Conservation (phyloP, 768 basidiomycete species). For the Kwoniella newhampshirensis region DNA sequence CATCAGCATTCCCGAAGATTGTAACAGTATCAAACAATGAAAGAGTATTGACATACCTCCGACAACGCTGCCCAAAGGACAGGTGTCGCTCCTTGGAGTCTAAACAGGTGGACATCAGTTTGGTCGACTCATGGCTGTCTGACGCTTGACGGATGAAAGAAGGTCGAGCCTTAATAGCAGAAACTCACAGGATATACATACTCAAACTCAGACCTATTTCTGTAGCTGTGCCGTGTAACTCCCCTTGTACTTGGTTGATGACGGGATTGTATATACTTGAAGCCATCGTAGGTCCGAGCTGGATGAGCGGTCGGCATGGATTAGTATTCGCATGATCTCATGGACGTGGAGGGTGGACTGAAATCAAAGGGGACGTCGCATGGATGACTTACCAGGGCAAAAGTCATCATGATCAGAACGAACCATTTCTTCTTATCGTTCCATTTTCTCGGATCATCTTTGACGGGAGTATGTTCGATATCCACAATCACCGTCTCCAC, state of each 20-base stretch:
- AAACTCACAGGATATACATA: conserved; percentile 53
- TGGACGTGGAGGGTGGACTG: background rate
- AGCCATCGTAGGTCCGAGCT: conserved; percentile 52
- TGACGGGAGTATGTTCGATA: conserved; percentile 54
- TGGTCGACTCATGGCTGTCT: background rate
- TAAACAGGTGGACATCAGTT: background rate
- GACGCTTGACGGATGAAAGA: background rate
- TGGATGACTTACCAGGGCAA: conserved; percentile 36
- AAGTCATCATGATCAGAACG: conserved; percentile 34
- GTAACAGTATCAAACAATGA: too few relatives aligned
- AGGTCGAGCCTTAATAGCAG: background rate
- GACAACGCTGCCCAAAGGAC: conserved; percentile 48
- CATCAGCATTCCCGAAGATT: conserved; percentile 21
- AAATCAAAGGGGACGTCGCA: background rate
- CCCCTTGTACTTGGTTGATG: conserved; percentile 47
- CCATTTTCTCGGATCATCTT: conserved; percentile 55
- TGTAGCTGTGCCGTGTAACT: conserved; percentile 48
- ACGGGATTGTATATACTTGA: conserved; percentile 54
- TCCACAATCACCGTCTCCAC: conserved; percentile 29
- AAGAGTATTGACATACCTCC: conserved; percentile 22
- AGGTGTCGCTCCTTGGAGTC: conserved; percentile 41
- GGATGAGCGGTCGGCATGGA: background rate
- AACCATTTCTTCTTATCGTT: conserved; percentile 47
- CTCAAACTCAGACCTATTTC: conserved; percentile 51
- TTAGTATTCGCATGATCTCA: background rate